Percentiles rank a stretch among this genome's conserved stretches.
phyloP scores from a whole-genome alignment of 2,329 filamentous ascomycete species.

The Aspergillus clavatus region DNA sequence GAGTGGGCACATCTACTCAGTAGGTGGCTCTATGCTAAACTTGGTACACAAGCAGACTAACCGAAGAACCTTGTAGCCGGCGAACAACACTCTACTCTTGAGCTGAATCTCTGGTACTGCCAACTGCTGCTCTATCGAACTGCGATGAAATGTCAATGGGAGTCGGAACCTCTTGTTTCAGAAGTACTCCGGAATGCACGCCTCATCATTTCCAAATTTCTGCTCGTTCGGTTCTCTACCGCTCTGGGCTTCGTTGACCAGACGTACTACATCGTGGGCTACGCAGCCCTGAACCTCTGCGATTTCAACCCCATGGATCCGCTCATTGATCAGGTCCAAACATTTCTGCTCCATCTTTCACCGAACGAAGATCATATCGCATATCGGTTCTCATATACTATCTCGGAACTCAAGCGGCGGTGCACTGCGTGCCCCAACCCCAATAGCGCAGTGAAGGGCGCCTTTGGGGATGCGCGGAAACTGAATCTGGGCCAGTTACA shows the following conservation, averaged over 20 bases:
- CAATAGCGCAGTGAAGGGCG: constrained; percentile 7
- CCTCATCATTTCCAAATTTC: constrained; percentile 27
- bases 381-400: constrained; percentile 29
- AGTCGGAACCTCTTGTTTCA: constrained; percentile 22
- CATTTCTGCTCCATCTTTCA: constrained; percentile 29
- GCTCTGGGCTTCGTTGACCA: constrained; percentile 28
- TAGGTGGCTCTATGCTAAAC: constrained; percentile 9
- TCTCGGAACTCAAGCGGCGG: constrained; percentile 28
- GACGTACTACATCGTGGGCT: constrained; percentile 31
- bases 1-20: constrained; percentile 31
- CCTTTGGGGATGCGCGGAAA: constrained; percentile 15
- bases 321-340: constrained; percentile 30
- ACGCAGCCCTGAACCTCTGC: constrained; percentile 33
- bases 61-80: constrained; percentile 17
- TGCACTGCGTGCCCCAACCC: constrained; percentile 22
- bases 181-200: constrained; percentile 29
- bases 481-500: constrained; percentile 21
- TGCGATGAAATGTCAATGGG: constrained; percentile 22
- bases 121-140: constrained; percentile 33
- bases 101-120: constrained; percentile 33
- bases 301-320: constrained; percentile 31
- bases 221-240: constrained; percentile 25
- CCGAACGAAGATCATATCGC: constrained; percentile 32
- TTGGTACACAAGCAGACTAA: background rate
- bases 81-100: constrained; percentile 27